These are phyloP conservation scores for Trichoderma atroviride DNA, from an alignment of 2,329 filamentous ascomycete genomes.

Conservation along the genomic window DNA sequence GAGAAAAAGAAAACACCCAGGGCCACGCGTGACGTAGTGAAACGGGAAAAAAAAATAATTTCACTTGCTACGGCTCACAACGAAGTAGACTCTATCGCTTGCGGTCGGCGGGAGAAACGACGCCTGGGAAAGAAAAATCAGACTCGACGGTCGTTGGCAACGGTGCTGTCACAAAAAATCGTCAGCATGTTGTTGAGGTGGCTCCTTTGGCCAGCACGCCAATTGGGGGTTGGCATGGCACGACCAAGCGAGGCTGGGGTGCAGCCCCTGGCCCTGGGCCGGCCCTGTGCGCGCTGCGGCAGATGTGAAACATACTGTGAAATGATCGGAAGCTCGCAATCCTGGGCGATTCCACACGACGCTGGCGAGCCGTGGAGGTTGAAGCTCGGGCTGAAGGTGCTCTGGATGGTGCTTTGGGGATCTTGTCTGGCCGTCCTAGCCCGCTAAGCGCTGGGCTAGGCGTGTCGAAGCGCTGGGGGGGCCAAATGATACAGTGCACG, in stretches of 20 bases:
- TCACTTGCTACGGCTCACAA: background rate
- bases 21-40: conserved; percentile 11
- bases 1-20: conserved; percentile 6
- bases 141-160: conserved; percentile 15
- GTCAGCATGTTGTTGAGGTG: conserved; percentile 27
- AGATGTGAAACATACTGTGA: conserved; percentile 26
- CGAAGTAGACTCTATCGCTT: conserved; percentile 8
- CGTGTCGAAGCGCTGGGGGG: conserved; percentile 36
- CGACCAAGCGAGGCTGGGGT: conserved; percentile 27
- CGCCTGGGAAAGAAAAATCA: background rate
- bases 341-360: conserved; percentile 32
- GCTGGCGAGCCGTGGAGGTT: conserved; percentile 33
- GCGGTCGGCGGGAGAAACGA: conserved; percentile 11
- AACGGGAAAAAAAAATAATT: background rate
- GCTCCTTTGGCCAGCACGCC: conserved; percentile 26
- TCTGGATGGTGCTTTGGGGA: conserved; percentile 36
- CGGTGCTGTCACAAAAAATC: conserved; percentile 26
- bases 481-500: conserved; percentile 31
- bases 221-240: conserved; percentile 31
- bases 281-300: conserved; percentile 17
- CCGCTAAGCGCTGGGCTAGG: conserved; percentile 42
- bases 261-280: conserved; percentile 6
- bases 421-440: conserved; percentile 31
- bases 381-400: conserved; percentile 36
- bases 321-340: conserved; percentile 33